Evolutionary conservation across 2,329 filamentous ascomycete genomes (phyloP).

Genomic region (Fusarium sterilihyphosum): DNA sequence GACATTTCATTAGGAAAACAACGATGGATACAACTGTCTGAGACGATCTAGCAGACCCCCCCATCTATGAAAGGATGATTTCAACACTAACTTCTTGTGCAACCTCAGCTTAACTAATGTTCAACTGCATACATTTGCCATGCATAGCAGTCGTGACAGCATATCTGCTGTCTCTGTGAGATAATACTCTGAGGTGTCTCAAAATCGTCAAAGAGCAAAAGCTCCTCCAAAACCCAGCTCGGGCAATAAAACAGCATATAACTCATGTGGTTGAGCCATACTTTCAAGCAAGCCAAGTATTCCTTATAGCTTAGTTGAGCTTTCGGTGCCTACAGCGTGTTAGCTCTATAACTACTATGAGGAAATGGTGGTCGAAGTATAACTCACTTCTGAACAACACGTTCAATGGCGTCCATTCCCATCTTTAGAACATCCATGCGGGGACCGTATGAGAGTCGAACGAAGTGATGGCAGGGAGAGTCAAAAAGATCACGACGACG

Average conservation of each 20-base stretch:
- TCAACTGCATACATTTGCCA: background rate
- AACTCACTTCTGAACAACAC: constrained; percentile 76
- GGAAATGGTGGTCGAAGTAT: background rate
- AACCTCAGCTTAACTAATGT: background rate
- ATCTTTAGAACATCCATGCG: constrained; percentile 80
- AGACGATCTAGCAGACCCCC: background rate
- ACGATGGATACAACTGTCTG: background rate
- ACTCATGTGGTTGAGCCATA: background rate
- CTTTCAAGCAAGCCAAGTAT: background rate
- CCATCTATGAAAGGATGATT: constrained; percentile 2
- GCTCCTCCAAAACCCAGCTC: background rate
- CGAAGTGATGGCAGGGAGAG: constrained; percentile 92
- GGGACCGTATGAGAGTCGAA: constrained; percentile 85
- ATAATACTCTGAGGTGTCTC: background rate
- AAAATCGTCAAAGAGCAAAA: background rate
- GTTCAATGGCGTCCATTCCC: constrained; percentile 86
- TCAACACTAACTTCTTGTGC: background rate
- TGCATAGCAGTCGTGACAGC: background rate
- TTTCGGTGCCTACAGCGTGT: constrained; percentile 38
- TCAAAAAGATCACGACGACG: constrained; percentile 92
- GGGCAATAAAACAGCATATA: background rate
- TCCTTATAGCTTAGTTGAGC: constrained; percentile 2
- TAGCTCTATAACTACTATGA: background rate
- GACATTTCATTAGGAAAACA: background rate
- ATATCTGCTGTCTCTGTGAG: background rate